phyloP scores from a whole-genome alignment of 2,329 filamentous ascomycete genomes.

The Lachnellula subtilissima region DNA sequence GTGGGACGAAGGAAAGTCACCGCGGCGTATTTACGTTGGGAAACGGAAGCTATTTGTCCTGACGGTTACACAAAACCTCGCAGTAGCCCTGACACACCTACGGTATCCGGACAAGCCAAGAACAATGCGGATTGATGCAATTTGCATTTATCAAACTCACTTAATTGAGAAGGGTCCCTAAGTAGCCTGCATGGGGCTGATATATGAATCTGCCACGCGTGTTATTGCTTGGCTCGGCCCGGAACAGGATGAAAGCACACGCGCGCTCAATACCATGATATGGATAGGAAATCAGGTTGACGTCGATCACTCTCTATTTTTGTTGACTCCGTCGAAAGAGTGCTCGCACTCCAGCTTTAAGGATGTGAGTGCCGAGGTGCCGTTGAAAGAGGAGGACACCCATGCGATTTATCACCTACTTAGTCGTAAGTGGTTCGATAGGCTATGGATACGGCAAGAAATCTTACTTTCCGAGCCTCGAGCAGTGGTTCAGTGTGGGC shows the following conservation, averaged over 20 bases:
- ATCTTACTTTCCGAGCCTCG: background rate
- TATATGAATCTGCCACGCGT: conserved; percentile 7
- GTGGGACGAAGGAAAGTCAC: too few relatives aligned
- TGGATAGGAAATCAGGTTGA: too few relatives aligned
- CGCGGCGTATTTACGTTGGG: too few relatives aligned
- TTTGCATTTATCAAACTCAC: conserved; percentile 14
- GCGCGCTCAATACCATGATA: too few relatives aligned
- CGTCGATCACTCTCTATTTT: too few relatives aligned
- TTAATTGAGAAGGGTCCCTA: conserved; percentile 11
- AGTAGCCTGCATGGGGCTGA: conserved; percentile 12
- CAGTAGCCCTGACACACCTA: background rate
- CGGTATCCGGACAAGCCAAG: background rate
- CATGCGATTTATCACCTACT: too few relatives aligned
- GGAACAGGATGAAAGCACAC: too few relatives aligned
- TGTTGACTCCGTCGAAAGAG: too few relatives aligned
- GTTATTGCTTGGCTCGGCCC: conserved; percentile 15
- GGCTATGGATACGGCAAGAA: background rate
- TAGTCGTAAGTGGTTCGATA: background rate
- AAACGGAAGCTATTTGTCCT: background rate
- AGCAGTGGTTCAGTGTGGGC: background rate
- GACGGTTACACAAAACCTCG: background rate
- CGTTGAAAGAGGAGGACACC: too few relatives aligned
- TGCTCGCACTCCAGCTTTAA: too few relatives aligned
- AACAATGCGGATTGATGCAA: background rate
- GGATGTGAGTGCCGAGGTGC: too few relatives aligned